Conservation (phyloP, 1,139 yeast species). For the Blastobotrys serpentis region DNA sequence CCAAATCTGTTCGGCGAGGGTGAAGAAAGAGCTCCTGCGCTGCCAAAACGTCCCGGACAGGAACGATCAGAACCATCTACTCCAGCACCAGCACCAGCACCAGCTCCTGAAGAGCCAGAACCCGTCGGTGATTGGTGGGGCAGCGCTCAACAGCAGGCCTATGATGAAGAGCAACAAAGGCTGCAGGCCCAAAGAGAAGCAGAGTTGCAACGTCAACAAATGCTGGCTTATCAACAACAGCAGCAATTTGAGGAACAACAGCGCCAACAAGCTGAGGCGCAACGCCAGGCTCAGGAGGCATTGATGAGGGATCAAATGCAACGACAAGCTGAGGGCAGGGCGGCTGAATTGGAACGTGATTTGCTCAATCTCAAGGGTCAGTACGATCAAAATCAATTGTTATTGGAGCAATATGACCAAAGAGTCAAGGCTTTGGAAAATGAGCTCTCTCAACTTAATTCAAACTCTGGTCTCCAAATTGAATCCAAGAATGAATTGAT, state of each 20-base stretch:
- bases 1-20: constrained; percentile 53
- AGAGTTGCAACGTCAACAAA: constrained; percentile 47
- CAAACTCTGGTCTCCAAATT: constrained; percentile 70
- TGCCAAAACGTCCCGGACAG: constrained; percentile 47
- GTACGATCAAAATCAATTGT: constrained; percentile 80
- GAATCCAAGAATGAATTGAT: constrained; percentile 77
- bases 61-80: constrained; percentile 36
- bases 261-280: constrained; percentile 66
- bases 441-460: constrained; percentile 62
- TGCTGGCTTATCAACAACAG: constrained; percentile 56
- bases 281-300: constrained; percentile 74
- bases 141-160: constrained; percentile 41
- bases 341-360: constrained; percentile 80
- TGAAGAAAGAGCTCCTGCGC: constrained; percentile 43
- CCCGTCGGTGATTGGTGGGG: constrained; percentile 50
- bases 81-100: constrained; percentile 52
- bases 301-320: constrained; percentile 67
- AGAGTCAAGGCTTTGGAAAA: constrained; percentile 80
- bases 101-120: constrained; percentile 29
- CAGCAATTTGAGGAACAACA: constrained; percentile 69
- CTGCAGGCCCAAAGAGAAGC: constrained; percentile 52
- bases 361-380: constrained; percentile 73
- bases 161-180: constrained; percentile 52
- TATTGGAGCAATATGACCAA: constrained; percentile 84
- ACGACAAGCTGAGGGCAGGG: constrained; percentile 74